Base-by-base conservation (phyloP, 768 basidiomycete species). In the Cantharellus anzutake region DNA sequence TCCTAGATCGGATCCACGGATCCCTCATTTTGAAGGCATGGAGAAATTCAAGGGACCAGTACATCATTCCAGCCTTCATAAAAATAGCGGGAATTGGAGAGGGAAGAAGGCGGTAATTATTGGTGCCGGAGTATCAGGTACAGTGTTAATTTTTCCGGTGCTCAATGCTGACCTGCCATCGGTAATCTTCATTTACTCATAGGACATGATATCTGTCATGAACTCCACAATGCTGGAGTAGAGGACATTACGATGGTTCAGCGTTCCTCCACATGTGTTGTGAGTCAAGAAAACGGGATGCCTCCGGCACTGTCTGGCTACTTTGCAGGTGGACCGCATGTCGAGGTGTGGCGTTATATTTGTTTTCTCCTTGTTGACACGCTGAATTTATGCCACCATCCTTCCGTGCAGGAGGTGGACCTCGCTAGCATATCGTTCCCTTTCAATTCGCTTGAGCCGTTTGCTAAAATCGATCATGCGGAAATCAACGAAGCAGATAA, bases 21-120 rank as follows among this genome's bases (percentile, higher is more conserved):
- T 55, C 7, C 34, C 65, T 0, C 50, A 16, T 2, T 65, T 67
- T 60, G 55, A 59, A 3, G 63, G 64, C 1, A 50, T 40, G 55
- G 65, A 67, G 34, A 64, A 61, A 37, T 71, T 69, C 65, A 67
- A 69, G 63, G 70, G 70, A 3, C 61, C 59, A 29, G 11, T 65
- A n/a, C 20, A 55, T 4, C 70, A 71, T 61, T 70, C 70, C 3
- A 66, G 65, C 34, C 44, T 40, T 7, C 68, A 70, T 60, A 63
- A 62, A 37, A 65, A 61, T 50, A 62, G 65, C 5, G 40, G 63
- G 40, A 67, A 56, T 1, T 71, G 62, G 59, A 59, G 60, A 14
- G 69, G 69, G 51, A 70, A 71, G 63, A 70, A 68, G 59, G 69
- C 67, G 16, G 61, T 71, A 11, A 67, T 71, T 14, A 67, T 70